Conservation (phyloP, 2,329 filamentous ascomycete species). For the Apiospora saccharicola region DNA sequence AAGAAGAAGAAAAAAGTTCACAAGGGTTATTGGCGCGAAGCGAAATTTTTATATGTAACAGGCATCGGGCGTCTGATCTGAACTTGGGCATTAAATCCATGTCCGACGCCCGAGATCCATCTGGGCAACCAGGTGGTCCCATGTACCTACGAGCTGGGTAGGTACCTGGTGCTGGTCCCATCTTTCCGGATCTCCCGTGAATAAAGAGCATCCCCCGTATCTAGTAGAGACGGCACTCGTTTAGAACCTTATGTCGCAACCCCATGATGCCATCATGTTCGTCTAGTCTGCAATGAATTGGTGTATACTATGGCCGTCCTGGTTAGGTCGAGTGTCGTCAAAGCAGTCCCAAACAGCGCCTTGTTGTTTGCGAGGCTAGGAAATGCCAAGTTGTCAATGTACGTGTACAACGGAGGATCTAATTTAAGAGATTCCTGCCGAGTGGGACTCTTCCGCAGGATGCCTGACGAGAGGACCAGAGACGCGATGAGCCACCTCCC, state of each 20-base stretch:
- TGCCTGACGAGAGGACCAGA: slow-evolving; percentile 9
- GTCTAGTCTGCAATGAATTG: neutral
- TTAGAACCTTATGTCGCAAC: neutral
- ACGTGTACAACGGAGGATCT: slow-evolving; percentile 21
- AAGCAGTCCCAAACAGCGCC: neutral
- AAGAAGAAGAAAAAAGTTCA: neutral
- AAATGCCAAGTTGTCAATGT: slow-evolving; percentile 8
- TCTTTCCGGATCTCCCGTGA: slow-evolving; percentile 12
- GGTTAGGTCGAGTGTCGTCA: neutral
- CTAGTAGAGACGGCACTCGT: neutral
- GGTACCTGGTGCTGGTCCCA: slow-evolving; percentile 2
- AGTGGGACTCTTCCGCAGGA: slow-evolving; percentile 9
- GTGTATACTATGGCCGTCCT: neutral
- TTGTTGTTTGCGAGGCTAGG: slow-evolving; percentile 11
- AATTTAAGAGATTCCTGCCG: slow-evolving; percentile 22
- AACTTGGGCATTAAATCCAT: slow-evolving; percentile 9
- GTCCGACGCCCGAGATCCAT: slow-evolving; percentile 2
- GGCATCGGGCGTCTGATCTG: slow-evolving; percentile 2
- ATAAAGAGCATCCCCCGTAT: slow-evolving; percentile 7
- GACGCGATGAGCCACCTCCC: slow-evolving; percentile 19
- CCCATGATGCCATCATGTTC: slow-evolving; percentile 3
- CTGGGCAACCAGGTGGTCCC: neutral
- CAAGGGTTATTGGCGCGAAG: neutral
- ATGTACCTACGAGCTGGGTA: neutral
- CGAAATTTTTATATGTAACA: slow-evolving; percentile 11